Base-by-base conservation (phyloP, 176 grass and related monocot species). In the Aegilops tauschii region DNA sequence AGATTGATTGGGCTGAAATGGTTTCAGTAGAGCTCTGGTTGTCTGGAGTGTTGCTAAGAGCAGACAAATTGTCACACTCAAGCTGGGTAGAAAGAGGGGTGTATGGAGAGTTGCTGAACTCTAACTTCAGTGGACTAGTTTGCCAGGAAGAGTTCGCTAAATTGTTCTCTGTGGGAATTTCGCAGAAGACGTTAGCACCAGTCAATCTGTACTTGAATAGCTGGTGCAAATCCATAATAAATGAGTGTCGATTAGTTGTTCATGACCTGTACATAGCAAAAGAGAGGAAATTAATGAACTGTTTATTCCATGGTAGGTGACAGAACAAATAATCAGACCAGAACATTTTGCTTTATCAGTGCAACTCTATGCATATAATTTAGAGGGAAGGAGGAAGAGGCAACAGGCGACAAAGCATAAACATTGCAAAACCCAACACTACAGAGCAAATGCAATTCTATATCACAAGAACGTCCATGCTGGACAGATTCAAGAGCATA, bases 181-280 rank as follows among this genome's bases (percentile, higher is more conserved):
- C 72, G 35, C 47, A 95, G 63, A 82, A 82, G 20, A 87, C 27
- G 40, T 95, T 87, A 83, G 86, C 83, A 49, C 87, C 47, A 14
- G 83, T 86, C 58, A 93, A 82, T 91, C 72, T 84, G 88, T 94
- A 92, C 70, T 97, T 93, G 1, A 94, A 89, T 37, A 96, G 54
- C 88, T 92, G 93, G 72, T 91, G 92, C 25, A 89, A 91, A 87
- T 98, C 92, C 96, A 98, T 98, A 90, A 86, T 94, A 94, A 69
- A 83, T 86, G 89, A 85, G 87, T 21, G 70, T 3, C 45, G 82
- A 91, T 88, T 84, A 93, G 89, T 84, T 85, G 75, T 88, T 88
- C 81, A 88, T 84, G 68, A 91, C 90, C 90, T 81, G 83, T 86
- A 84, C 69, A 93, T 88, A 86, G 59, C 81, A 93, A 56, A 81